phyloP scores from a whole-genome alignment of 2,329 filamentous ascomycete genomes.

The Penicillium sp. region DNA sequence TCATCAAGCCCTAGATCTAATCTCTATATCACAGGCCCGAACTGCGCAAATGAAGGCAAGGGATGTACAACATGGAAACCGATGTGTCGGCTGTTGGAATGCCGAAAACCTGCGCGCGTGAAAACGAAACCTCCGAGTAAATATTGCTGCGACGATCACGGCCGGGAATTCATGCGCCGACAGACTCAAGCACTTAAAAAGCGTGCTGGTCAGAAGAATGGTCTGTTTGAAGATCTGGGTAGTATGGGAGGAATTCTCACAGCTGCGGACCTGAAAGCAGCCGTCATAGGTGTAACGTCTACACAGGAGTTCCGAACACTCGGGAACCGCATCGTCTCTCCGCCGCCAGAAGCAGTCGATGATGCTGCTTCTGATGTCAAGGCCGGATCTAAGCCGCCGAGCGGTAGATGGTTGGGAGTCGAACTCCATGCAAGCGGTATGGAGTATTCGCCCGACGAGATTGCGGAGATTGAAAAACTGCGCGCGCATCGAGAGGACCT shows the following conservation, averaged over 20 bases:
- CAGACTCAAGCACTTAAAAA: slow-evolving; percentile 32
- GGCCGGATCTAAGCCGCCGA: slow-evolving; percentile 14
- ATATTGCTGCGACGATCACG: slow-evolving; percentile 50
- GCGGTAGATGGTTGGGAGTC: slow-evolving; percentile 29
- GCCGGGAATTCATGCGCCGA: slow-evolving; percentile 44
- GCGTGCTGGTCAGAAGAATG: slow-evolving; percentile 20
- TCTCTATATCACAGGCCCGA: slow-evolving; percentile 36
- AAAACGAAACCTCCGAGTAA: slow-evolving; percentile 43
- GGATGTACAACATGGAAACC: slow-evolving; percentile 50
- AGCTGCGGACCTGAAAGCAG: slow-evolving; percentile 42
- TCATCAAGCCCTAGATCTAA: not conserved
- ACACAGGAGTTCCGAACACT: slow-evolving; percentile 42
- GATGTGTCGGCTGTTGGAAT: slow-evolving; percentile 47
- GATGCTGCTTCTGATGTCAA: slow-evolving; percentile 13
- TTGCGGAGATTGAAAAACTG: slow-evolving; percentile 38
- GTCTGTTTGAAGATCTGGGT: slow-evolving; percentile 33
- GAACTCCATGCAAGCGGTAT: slow-evolving; percentile 30
- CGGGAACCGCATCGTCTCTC: slow-evolving; percentile 38
- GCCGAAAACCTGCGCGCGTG: slow-evolving; percentile 46
- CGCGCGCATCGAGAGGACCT: slow-evolving; percentile 34
- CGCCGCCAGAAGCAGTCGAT: slow-evolving; percentile 27
- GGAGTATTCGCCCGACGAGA: slow-evolving; percentile 39
- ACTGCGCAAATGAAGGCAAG: slow-evolving; percentile 41
- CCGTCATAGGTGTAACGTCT: slow-evolving; percentile 37
- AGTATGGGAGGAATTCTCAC: slow-evolving; percentile 44